Conservation (phyloP, 108 stramenopile genomes). For the Asterionellopsis glacialis region DNA sequence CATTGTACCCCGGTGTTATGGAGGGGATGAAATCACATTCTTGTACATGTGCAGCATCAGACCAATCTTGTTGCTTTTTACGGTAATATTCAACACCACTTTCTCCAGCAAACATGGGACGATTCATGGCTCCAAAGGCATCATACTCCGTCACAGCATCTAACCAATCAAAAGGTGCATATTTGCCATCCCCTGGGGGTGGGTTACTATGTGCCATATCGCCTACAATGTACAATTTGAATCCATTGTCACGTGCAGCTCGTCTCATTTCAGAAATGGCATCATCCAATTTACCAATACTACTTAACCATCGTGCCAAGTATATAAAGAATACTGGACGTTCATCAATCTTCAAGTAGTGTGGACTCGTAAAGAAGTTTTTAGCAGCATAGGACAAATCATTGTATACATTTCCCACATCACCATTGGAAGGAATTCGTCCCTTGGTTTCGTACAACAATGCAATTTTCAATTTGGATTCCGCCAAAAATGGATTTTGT, state of each 20-base stretch:
- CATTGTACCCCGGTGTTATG: slow-evolving; percentile 23
- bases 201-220: background rate
- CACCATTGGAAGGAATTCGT: no score
- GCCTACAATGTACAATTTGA: slow-evolving; percentile 10
- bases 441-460: no score
- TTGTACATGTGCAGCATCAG: slow-evolving; percentile 12
- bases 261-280: background rate
- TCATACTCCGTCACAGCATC: slow-evolving; percentile 13
- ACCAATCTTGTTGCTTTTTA: slow-evolving; percentile 19
- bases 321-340: no score
- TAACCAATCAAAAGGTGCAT: slow-evolving; percentile 3
- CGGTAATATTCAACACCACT: slow-evolving; percentile 8
- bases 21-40: no score
- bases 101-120: slow-evolving; percentile 7
- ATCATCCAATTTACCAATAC: background rate
- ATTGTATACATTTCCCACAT: no score
- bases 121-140: no score
- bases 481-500: no score
- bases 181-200: background rate
- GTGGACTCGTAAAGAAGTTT: no score
- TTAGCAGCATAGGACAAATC: no score
- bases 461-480: no score
- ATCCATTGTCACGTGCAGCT: slow-evolving; percentile 8
- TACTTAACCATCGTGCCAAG: background rate
- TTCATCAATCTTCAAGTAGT: no score